A percentile compares a stretch with the other conserved stretches of the same genome.
Conservation (phyloP, 2,329 filamentous ascomycete species). For the Cordyceps militaris region DNA sequence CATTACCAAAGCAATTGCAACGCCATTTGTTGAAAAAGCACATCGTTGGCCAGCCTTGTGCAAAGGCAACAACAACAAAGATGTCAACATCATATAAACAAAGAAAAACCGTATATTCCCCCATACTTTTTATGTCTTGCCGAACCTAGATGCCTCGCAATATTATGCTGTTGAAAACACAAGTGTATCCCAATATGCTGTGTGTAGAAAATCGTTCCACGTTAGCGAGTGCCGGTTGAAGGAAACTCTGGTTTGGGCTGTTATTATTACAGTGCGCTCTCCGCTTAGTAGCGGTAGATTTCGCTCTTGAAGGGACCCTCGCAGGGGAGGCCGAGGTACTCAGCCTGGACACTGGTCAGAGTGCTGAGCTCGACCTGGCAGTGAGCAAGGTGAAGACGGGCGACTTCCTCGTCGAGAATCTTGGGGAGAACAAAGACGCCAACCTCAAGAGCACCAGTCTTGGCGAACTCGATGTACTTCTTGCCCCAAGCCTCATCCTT, state of each 20-base stretch:
- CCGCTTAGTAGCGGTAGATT: constrained; percentile 49
- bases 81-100: constrained; percentile 14
- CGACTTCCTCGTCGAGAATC: constrained; percentile 98
- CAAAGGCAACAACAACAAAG: not conserved
- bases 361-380: constrained; percentile 90
- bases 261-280: constrained; percentile 23
- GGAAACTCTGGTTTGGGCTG: constrained; percentile 25
- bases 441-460: constrained; percentile 80
- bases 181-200: constrained; percentile 29
- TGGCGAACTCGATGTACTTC: constrained; percentile 96
- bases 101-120: constrained; percentile 21
- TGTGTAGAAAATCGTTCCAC: constrained; percentile 29
- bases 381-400: constrained; percentile 85
- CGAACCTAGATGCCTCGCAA: constrained; percentile 32
- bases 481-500: constrained; percentile 77
- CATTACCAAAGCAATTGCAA: constrained; percentile 30
- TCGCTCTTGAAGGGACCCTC: constrained; percentile 97
- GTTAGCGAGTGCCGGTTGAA: constrained; percentile 31
- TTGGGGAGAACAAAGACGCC: constrained; percentile 97
- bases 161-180: constrained; percentile 39
- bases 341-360: constrained; percentile 79
- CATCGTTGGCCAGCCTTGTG: constrained; percentile 18
- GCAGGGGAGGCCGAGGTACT: constrained; percentile 80
- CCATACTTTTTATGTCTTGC: constrained; percentile 17
- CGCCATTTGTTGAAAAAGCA: constrained; percentile 36